Conservation (phyloP, 768 basidiomycete species). For the Harrya chromipes region DNA sequence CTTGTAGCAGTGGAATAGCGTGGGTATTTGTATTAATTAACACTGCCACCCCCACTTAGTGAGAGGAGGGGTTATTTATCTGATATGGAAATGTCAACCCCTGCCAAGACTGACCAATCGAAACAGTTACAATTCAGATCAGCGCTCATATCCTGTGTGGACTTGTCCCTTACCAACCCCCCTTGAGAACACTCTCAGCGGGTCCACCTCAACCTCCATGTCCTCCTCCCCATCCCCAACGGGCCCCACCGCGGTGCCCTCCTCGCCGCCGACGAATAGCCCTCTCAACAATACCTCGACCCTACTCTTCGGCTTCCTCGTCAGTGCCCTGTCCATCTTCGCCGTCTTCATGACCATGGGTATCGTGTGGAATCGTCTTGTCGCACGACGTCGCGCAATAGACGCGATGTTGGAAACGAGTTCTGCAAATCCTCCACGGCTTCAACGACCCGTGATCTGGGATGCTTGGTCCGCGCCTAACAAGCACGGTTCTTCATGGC, state of each 20-base stretch:
- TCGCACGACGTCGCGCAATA: constrained; percentile 26
- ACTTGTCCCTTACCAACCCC: not conserved
- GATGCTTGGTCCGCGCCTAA: constrained; percentile 16
- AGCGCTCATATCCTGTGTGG: not conserved
- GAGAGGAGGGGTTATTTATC: constrained; percentile 6
- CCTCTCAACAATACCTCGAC: constrained; percentile 18
- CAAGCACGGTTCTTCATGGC: constrained; percentile 10
- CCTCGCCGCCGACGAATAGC: not conserved
- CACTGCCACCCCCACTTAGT: not conserved
- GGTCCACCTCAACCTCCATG: constrained; percentile 17
- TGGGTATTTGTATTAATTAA: not conserved
- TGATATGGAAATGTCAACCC: not conserved
- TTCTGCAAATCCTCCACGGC: not conserved
- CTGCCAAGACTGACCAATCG: constrained; percentile 17
- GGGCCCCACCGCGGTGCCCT: not conserved
- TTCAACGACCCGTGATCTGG: constrained; percentile 23
- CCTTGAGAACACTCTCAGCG: constrained; percentile 15
- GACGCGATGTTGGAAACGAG: constrained; percentile 17
- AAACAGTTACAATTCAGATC: constrained; percentile 3
- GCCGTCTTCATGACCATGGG: constrained; percentile 30
- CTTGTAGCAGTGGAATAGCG: not conserved
- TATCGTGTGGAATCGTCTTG: constrained; percentile 33
- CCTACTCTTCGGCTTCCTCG: constrained; percentile 32
- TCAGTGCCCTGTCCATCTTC: constrained; percentile 30
- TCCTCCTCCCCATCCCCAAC: constrained; percentile 15